A percentile compares a stretch with the other conserved stretches of the same genome.
Conservation (phyloP, 179 eudicot genomes). For the Silene noctiflora region DNA sequence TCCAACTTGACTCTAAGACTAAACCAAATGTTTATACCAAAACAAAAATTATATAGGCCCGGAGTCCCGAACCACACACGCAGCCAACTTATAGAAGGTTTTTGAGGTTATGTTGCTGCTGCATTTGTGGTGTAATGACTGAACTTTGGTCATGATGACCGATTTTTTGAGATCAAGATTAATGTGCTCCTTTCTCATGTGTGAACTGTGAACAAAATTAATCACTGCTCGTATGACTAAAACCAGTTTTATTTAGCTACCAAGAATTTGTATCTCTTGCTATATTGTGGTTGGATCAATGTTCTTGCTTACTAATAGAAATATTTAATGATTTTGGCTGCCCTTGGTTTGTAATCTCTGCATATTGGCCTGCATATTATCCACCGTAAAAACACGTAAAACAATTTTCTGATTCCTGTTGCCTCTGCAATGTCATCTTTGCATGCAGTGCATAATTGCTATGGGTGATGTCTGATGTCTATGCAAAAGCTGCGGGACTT, state of each 20-base stretch:
- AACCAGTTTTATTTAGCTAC: neutral
- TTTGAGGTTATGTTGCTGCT: too few relatives aligned
- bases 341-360: neutral
- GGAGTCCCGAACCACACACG: too few relatives aligned
- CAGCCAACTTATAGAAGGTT: too few relatives aligned
- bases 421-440: neutral
- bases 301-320: neutral
- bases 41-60: too few relatives aligned
- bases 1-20: too few relatives aligned
- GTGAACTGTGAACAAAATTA: neutral
- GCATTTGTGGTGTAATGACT: too few relatives aligned
- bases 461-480: conserved; percentile 63
- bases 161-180: neutral
- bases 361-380: neutral
- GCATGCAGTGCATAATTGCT: conserved; percentile 62
- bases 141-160: neutral
- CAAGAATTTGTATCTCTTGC: neutral
- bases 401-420: neutral
- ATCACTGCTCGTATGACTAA: neutral
- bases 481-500: conserved; percentile 64
- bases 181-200: neutral
- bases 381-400: neutral
- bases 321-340: neutral
- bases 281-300: neutral
- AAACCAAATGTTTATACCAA: too few relatives aligned